Conservation (phyloP, 202 grass and related monocot species). For the Setaria italica region DNA sequence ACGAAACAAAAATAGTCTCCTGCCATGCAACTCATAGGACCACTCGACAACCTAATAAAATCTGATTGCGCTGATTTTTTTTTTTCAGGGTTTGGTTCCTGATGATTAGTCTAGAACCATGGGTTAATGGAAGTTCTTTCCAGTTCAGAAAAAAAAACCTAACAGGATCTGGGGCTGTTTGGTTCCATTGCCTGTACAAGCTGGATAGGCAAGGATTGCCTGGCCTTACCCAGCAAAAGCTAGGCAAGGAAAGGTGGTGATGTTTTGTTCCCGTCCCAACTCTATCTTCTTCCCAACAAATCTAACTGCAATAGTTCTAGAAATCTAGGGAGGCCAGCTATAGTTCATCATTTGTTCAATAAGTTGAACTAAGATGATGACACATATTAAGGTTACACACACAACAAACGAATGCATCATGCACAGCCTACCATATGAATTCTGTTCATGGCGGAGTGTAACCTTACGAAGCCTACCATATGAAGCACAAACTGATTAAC, state of each 20-base stretch:
- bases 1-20: background rate
- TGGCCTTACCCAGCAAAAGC: background rate
- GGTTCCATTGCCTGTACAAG: background rate
- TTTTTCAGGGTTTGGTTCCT: background rate
- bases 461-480: no score
- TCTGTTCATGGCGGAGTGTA: background rate
- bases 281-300: background rate
- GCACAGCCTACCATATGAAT: background rate
- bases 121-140: background rate
- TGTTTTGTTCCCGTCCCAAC: no score
- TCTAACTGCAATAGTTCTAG: background rate
- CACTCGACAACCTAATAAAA: background rate
- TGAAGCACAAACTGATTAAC: no score
- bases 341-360: background rate
- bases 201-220: background rate
- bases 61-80: background rate
- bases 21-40: conserved; percentile 6
- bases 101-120: background rate
- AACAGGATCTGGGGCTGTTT: background rate
- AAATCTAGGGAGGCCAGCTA: background rate
- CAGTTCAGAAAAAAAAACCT: background rate
- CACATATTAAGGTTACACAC: background rate
- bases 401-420: background rate
- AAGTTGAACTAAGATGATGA: conserved; percentile 3
- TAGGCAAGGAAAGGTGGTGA: background rate